Conservation (phyloP, 2,329 filamentous ascomycete species). For the Microcyclospora tardicrescens region DNA sequence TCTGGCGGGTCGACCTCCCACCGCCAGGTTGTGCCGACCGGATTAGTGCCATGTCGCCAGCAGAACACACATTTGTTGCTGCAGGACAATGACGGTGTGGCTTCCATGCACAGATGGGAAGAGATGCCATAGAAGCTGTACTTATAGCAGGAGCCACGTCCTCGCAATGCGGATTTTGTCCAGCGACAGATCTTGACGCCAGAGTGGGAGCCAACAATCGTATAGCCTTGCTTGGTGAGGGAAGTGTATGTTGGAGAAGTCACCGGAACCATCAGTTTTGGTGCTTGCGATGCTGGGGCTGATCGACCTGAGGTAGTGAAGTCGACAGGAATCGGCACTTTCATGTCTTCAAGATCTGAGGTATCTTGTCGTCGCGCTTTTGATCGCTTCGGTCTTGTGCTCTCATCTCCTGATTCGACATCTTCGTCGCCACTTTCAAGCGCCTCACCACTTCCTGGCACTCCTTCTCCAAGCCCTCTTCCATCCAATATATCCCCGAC, state of each 20-base stretch:
- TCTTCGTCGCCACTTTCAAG: slow-evolving; percentile 74
- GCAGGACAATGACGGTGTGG: slow-evolving; percentile 86
- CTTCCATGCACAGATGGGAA: slow-evolving; percentile 97
- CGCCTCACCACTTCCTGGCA: slow-evolving; percentile 68
- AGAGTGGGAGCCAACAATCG: slow-evolving; percentile 91
- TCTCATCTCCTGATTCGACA: slow-evolving; percentile 40
- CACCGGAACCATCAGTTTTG: slow-evolving; percentile 90
- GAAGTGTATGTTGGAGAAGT: slow-evolving; percentile 78
- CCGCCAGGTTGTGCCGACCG: slow-evolving; percentile 90
- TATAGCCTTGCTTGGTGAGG: slow-evolving; percentile 91
- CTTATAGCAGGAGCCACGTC: slow-evolving; percentile 93
- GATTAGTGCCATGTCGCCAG: slow-evolving; percentile 96
- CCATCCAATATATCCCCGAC: slow-evolving; percentile 45
- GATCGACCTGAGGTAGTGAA: slow-evolving; percentile 50
- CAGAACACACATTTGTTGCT: slow-evolving; percentile 99
- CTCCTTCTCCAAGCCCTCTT: slow-evolving; percentile 49
- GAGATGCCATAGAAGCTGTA: slow-evolving; percentile 94
- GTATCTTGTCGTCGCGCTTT: slow-evolving; percentile 31
- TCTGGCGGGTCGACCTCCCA: slow-evolving; percentile 91
- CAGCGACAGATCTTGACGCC: slow-evolving; percentile 97
- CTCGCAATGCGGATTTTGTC: slow-evolving; percentile 92
- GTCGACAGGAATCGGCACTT: slow-evolving; percentile 59
- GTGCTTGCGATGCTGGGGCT: slow-evolving; percentile 30
- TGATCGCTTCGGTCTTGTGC: slow-evolving; percentile 30
- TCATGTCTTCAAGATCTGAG: slow-evolving; percentile 73